Percentiles rank a stretch among this genome's conserved stretches.
phyloP scores from a whole-genome alignment of 257 asterid genomes.

The Capsicum chinense region DNA sequence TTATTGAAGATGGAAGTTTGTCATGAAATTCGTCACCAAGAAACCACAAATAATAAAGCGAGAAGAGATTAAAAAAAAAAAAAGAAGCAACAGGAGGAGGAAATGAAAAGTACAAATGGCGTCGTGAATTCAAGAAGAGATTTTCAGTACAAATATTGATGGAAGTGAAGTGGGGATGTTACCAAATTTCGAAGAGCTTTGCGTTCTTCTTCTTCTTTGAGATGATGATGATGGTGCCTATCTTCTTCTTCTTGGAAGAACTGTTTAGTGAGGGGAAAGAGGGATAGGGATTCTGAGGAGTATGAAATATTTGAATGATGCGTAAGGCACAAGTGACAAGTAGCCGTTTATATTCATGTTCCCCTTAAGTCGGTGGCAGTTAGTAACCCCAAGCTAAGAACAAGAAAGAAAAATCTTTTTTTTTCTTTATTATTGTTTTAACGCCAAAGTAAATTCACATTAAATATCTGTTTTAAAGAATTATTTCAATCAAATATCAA shows the following conservation, averaged over 20 bases:
- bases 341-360: constrained; percentile 59
- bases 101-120: not conserved
- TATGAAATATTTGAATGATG: constrained; percentile 51
- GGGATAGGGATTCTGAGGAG: constrained; percentile 28
- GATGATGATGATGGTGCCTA: not conserved
- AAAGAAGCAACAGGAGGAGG: not conserved
- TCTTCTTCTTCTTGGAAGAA: not conserved
- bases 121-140: not conserved
- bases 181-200: constrained; percentile 18
- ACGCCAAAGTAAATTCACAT: not conserved
- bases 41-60: not conserved
- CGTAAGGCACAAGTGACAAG: not conserved
- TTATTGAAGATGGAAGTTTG: not conserved
- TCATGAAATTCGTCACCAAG: constrained; percentile 12
- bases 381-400: not conserved
- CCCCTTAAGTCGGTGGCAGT: constrained; percentile 50
- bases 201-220: constrained; percentile 5
- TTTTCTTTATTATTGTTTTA: too few species aligned
- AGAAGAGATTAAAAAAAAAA: not conserved
- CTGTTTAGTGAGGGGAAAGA: constrained; percentile 22
- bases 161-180: not conserved
- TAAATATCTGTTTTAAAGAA: not conserved
- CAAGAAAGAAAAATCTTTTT: too few species aligned
- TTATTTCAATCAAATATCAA: not conserved
- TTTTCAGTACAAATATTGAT: not conserved